A percentile compares a stretch with the other conserved stretches of the same genome.
Evolutionary conservation across 805 yeast genomes (phyloP).

Genomic region (Monosporozyma servazzii): DNA sequence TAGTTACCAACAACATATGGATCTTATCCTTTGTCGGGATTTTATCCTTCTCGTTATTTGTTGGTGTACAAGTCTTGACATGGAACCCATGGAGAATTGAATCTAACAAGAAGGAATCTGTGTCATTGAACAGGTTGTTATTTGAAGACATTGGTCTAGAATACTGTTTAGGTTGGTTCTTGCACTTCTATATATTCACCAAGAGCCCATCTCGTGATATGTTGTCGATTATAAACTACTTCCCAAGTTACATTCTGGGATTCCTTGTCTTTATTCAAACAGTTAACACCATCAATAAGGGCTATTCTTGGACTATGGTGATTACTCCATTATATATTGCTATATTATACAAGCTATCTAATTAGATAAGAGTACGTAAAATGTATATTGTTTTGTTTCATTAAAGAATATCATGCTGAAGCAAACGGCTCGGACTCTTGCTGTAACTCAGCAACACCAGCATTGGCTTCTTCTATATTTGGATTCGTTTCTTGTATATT

Average conservation of each 20-base stretch:
- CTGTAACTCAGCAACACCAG: not conserved
- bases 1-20: conserved; percentile 13
- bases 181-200: conserved; percentile 20
- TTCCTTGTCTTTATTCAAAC: conserved; percentile 8
- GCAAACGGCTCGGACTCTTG: not conserved
- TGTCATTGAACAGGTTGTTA: conserved; percentile 2
- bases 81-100: conserved; percentile 16
- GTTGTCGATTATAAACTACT: conserved; percentile 9
- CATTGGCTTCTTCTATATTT: not conserved
- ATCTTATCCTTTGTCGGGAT: conserved; percentile 10
- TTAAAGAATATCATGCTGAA: not conserved
- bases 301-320: conserved; percentile 6
- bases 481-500: not conserved
- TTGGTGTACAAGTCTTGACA: not conserved
- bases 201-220: conserved; percentile 8
- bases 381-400: not conserved
- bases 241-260: conserved; percentile 20
- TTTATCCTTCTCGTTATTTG: conserved; percentile 2
- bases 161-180: conserved; percentile 22
- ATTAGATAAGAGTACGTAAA: not conserved
- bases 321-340: not conserved
- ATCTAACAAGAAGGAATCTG: not conserved
- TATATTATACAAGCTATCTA: not conserved
- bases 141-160: conserved; percentile 14
- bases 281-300: conserved; percentile 8